Evolutionary conservation across 1,284 basidiomycete genomes (phyloP), one percentile per base, ranked within the genome.

Genomic region (Pseudozyma pruni): DNA sequence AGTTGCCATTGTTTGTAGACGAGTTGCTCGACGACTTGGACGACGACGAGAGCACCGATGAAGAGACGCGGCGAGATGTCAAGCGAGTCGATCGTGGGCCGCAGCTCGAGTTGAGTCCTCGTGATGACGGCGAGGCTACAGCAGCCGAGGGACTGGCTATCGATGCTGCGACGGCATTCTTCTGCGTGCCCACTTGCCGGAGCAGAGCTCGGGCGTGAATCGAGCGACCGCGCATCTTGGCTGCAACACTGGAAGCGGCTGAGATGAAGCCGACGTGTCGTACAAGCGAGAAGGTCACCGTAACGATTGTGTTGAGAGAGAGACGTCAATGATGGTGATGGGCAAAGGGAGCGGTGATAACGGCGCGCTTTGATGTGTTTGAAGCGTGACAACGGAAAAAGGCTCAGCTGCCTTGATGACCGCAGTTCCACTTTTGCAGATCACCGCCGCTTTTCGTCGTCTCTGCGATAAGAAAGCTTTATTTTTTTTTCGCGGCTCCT

Each of bases 191-290:
- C 20, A 46, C 34, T 42, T 69, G 66, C 48, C 67, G 49, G 39
- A 63, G 52, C 56, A 70, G 13, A 8, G 67, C 51, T n/a, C 67
- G 55, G 20, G 67, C 67, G 40, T 70, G 56, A 43, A 70, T 63
- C 11, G 67, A 70, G 37, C 67, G 67, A 20, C 60, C 67, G 41
- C 67, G 67, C 67, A 70, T 70, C 48, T 53, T 54, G 43, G 33
- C 41, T 43, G n/a, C n/a, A n/a, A n/a, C n/a, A n/a, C n/a, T n/a
- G n/a, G n/a, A n/a, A n/a, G n/a, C n/a, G n/a, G n/a, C 8, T 19
- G 25, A 8, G 27, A 13, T 20, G 17, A n/a, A n/a, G n/a, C n/a
- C n/a, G n/a, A n/a, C n/a, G n/a, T n/a, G n/a, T n/a, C n/a, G n/a
- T n/a, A n/a, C n/a, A n/a, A n/a, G n/a, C n/a, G n/a, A n/a, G n/a